phyloP scores from a whole-genome alignment of 352 stramenopile genomes.

The Aphanomyces invadans region DNA sequence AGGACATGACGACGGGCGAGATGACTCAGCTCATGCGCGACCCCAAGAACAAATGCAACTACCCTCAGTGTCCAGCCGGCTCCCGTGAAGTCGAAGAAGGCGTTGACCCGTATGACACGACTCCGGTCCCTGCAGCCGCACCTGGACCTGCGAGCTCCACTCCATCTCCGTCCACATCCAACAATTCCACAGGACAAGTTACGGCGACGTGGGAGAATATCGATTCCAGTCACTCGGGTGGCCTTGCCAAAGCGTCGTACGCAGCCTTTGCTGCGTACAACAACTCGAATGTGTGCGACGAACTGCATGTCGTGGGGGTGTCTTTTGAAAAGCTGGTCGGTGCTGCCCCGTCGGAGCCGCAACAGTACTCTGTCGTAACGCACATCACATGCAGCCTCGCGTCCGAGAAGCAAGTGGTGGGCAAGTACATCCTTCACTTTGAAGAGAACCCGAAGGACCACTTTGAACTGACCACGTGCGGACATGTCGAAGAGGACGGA shows the following conservation, averaged over 20 bases:
- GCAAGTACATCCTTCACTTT: conserved; percentile 23
- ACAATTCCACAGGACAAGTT: background rate
- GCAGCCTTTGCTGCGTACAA: conserved; percentile 9
- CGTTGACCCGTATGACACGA: background rate
- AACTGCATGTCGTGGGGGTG: background rate
- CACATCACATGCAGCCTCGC: conserved; percentile 8
- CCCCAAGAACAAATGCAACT: conserved; percentile 15
- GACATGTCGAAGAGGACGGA: conserved; percentile 8
- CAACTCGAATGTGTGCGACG: conserved; percentile 9
- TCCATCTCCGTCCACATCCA: background rate
- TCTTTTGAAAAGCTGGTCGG: conserved; percentile 9
- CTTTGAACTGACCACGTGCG: conserved; percentile 18
- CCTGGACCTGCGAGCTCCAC: background rate
- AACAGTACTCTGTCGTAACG: conserved; percentile 3
- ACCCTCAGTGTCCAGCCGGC: background rate
- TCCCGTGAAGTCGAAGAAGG: background rate
- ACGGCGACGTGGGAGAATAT: conserved; percentile 12
- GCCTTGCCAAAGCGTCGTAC: background rate
- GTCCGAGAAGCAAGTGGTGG: conserved; percentile 9
- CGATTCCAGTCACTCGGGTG: conserved; percentile 10
- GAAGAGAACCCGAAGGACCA: background rate
- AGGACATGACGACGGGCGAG: conserved; percentile 10
- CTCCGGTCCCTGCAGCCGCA: background rate
- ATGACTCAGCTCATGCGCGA: conserved; percentile 9
- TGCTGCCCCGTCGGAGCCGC: background rate